Evolutionary conservation across 805 yeast species (phyloP).

Genomic region (Wickerhamiella australiensis): DNA sequence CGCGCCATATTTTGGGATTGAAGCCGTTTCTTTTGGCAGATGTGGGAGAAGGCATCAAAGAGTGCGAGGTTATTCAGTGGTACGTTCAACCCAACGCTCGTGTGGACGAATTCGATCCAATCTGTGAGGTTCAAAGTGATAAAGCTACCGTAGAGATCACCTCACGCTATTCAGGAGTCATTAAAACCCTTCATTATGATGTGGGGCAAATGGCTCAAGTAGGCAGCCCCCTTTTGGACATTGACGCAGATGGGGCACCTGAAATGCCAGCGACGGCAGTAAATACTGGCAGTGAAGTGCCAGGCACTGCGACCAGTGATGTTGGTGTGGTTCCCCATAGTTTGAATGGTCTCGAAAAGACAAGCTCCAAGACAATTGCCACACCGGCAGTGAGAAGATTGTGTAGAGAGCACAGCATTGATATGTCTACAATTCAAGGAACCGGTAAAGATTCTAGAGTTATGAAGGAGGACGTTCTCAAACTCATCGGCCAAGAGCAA

Average conservation of each 20-base stretch:
- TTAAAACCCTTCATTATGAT: slow-evolving; percentile 27
- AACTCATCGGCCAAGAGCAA: background rate
- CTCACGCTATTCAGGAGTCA: slow-evolving; percentile 27
- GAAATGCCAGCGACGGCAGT: slow-evolving; percentile 2
- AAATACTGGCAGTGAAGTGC: slow-evolving; percentile 1
- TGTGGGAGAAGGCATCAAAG: slow-evolving; percentile 30
- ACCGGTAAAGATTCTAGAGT: slow-evolving; percentile 29
- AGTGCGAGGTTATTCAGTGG: slow-evolving; percentile 31
- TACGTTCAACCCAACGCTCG: slow-evolving; percentile 29
- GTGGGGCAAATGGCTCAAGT: slow-evolving; percentile 30
- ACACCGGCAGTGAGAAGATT: slow-evolving; percentile 29
- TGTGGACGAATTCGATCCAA: slow-evolving; percentile 28
- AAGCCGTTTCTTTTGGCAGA: slow-evolving; percentile 27
- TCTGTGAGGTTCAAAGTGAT: slow-evolving; percentile 30
- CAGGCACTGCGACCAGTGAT: background rate
- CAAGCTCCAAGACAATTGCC: slow-evolving; percentile 20
- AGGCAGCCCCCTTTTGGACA: slow-evolving; percentile 27
- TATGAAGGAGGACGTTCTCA: slow-evolving; percentile 26
- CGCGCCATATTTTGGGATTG: background rate
- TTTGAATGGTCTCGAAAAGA: too few relatives aligned
- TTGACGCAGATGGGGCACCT: slow-evolving; percentile 23
- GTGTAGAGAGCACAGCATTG: slow-evolving; percentile 23
- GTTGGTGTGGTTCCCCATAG: background rate
- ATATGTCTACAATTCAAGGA: slow-evolving; percentile 22
- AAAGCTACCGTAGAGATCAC: slow-evolving; percentile 30